Evolutionary conservation across 2,329 filamentous ascomycete genomes (phyloP).

Genomic region (Fusarium secorum): DNA sequence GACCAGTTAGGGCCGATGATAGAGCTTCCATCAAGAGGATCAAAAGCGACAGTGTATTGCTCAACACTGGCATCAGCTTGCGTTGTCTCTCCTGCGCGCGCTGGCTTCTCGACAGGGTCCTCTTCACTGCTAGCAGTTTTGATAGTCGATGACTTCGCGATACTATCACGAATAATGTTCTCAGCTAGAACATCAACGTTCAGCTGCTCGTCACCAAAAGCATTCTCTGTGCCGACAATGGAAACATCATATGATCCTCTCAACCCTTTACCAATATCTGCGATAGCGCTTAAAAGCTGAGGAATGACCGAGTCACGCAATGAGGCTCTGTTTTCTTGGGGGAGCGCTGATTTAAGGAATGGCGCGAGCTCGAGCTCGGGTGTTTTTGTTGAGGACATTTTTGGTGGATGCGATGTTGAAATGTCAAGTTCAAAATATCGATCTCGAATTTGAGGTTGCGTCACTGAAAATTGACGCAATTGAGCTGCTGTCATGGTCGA

Average conservation of each 20-base stretch:
- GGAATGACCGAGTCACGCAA: conserved; percentile 59
- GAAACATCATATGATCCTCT: conserved; percentile 55
- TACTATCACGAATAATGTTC: conserved; percentile 53
- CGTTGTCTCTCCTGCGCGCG: neutral
- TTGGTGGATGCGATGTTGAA: neutral
- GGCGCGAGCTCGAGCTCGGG: conserved; percentile 1
- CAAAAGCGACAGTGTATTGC: conserved; percentile 67
- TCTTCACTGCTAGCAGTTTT: conserved; percentile 66
- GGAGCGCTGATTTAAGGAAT: conserved; percentile 33
- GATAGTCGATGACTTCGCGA: conserved; percentile 55
- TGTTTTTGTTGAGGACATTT: conserved; percentile 13
- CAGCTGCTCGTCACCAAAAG: conserved; percentile 67
- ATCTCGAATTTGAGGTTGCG: conserved; percentile 2
- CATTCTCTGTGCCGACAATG: conserved; percentile 59
- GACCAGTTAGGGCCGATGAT: conserved; percentile 67
- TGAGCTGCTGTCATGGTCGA: neutral
- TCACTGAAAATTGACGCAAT: conserved; percentile 34
- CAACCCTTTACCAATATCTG: conserved; percentile 55
- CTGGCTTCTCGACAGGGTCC: conserved; percentile 60
- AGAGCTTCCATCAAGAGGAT: conserved; percentile 69
- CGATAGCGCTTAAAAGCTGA: conserved; percentile 54
- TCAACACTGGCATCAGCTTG: conserved; percentile 42
- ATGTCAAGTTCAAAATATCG: neutral
- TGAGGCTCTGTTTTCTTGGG: conserved; percentile 35
- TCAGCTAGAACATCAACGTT: conserved; percentile 66